These are phyloP conservation scores for Geum urbanum DNA, from an alignment of 306 rosid species.

Conservation along the genomic window DNA sequence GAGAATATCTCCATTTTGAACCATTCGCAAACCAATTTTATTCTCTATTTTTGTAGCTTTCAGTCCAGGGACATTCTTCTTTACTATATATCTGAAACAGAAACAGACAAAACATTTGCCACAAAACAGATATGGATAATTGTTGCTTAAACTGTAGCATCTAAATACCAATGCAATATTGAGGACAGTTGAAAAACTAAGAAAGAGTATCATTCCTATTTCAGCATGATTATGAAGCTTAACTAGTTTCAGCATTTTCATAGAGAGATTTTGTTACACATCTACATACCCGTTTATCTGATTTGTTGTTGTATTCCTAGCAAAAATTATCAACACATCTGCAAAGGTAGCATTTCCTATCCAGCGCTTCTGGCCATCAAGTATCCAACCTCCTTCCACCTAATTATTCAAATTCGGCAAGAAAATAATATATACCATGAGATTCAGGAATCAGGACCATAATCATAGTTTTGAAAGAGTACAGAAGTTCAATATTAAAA, in stretches of 20 bases:
- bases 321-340: constrained; percentile 68
- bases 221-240: not conserved
- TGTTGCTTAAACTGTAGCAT: constrained; percentile 5
- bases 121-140: too few relatives aligned
- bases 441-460: constrained; percentile 7
- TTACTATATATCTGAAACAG: constrained; percentile 71
- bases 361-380: constrained; percentile 89
- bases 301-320: constrained; percentile 69
- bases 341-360: constrained; percentile 92
- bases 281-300: constrained; percentile 79
- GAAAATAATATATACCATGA: constrained; percentile 16
- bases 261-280: not conserved
- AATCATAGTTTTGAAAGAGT: too few relatives aligned
- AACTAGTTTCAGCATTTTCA: not conserved
- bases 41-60: constrained; percentile 73
- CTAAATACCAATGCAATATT: not conserved
- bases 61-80: constrained; percentile 79
- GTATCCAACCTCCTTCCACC: constrained; percentile 89
- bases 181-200: not conserved
- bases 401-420: constrained; percentile 38
- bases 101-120: too few relatives aligned
- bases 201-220: not conserved
- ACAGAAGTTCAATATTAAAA: too few relatives aligned
- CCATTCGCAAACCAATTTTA: constrained; percentile 83
- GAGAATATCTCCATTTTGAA: constrained; percentile 88